Conservation (phyloP, 2,329 filamentous ascomycete species). For the Aspergillus fischeri region DNA sequence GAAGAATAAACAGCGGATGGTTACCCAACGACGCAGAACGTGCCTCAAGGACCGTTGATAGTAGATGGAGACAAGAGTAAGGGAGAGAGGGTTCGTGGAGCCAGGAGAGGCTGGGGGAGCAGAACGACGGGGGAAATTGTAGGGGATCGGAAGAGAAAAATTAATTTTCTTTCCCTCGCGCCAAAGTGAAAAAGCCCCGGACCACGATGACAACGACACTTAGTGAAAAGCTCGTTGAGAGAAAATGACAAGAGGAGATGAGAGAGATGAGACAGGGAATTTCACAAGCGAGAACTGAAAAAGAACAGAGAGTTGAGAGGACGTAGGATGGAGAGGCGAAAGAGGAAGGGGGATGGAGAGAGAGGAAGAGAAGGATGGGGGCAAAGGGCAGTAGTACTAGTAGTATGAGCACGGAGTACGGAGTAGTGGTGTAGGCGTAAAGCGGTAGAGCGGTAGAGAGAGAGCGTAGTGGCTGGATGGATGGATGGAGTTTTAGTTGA, state of each 20-base stretch:
- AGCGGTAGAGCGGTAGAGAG: constrained; percentile 3
- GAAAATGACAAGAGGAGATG: constrained; percentile 27
- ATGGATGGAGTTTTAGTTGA: constrained; percentile 2
- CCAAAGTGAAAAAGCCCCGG: constrained; percentile 22
- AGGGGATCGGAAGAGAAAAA: constrained; percentile 3
- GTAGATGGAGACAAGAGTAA: not conserved
- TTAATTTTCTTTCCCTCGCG: constrained; percentile 18
- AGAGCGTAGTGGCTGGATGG: not conserved
- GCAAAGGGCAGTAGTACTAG: constrained; percentile 7
- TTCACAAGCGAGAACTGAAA: not conserved
- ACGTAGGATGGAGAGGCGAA: constrained; percentile 5
- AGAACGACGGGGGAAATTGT: constrained; percentile 4
- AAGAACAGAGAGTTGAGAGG: constrained; percentile 6
- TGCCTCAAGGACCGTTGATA: not conserved
- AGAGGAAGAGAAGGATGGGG: constrained; percentile 12
- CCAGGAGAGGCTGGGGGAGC: constrained; percentile 11
- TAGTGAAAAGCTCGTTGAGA: constrained; percentile 50
- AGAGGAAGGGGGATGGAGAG: constrained; percentile 10
- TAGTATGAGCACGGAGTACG: not conserved
- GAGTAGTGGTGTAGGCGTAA: constrained; percentile 7
- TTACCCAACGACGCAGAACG: not conserved
- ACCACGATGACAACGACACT: constrained; percentile 43
- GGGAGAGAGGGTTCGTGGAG: not conserved
- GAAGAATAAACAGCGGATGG: not conserved
- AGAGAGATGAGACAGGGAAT: constrained; percentile 38